Conservation (phyloP, 73 alveolate genomes). For the Strombidium stylifer region DNA sequence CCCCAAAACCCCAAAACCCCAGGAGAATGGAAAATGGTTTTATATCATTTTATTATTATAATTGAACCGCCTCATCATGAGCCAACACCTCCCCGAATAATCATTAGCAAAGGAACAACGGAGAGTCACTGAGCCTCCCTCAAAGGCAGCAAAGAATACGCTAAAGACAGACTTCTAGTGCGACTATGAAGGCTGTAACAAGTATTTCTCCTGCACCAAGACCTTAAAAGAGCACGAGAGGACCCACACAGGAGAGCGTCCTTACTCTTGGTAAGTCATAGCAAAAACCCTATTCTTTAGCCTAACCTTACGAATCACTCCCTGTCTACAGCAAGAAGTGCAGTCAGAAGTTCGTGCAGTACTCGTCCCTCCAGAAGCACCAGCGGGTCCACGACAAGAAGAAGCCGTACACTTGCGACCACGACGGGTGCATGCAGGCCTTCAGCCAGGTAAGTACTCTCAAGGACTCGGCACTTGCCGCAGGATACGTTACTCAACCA, state of each 20-base stretch:
- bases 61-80: too few species aligned
- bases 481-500: not conserved
- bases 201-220: constrained; percentile 78
- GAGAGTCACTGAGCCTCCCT: too few species aligned
- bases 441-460: constrained; percentile 32
- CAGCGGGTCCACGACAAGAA: constrained; percentile 55
- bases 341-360: constrained; percentile 39
- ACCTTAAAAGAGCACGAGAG: constrained; percentile 82
- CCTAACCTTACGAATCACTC: not conserved
- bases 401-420: constrained; percentile 41
- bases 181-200: constrained; percentile 76
- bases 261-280: constrained; percentile 79
- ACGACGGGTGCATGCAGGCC: constrained; percentile 25
- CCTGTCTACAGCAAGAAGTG: not conserved
- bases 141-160: too few species aligned
- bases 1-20: too few species aligned
- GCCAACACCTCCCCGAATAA: too few species aligned
- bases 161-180: too few species aligned
- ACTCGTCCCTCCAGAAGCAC: constrained; percentile 46
- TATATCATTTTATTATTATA: too few species aligned
- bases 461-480: not conserved
- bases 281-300: too few species aligned
- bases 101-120: too few species aligned
- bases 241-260: constrained; percentile 93
- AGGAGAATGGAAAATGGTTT: too few species aligned